These are phyloP conservation scores for Gaeumannomyces tritici DNA, from an alignment of 2,329 filamentous ascomycete genomes.

Conservation along the genomic window DNA sequence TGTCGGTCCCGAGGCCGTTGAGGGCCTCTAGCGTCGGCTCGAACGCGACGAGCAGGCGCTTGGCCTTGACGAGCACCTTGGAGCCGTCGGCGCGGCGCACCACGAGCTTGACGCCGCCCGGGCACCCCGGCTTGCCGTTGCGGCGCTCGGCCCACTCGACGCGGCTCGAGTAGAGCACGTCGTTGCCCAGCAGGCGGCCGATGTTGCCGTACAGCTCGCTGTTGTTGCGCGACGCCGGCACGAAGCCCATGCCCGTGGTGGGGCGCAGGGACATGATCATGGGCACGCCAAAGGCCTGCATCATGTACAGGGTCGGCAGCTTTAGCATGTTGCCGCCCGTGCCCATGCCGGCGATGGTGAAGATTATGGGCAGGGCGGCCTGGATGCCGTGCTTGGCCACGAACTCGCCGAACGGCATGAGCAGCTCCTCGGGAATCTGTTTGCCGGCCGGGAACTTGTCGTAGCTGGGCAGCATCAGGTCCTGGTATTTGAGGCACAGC, in stretches of 20 bases:
- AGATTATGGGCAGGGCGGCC: slow-evolving; percentile 29
- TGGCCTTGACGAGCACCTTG: slow-evolving; percentile 19
- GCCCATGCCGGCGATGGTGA: slow-evolving; percentile 29
- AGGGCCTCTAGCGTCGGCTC: slow-evolving; percentile 22
- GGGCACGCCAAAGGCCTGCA: slow-evolving; percentile 28
- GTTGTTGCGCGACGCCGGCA: slow-evolving; percentile 23
- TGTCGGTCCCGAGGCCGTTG: slow-evolving; percentile 21
- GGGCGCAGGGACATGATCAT: slow-evolving; percentile 21
- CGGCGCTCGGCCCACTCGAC: slow-evolving; percentile 17
- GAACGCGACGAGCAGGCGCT: slow-evolving; percentile 24
- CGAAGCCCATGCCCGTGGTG: slow-evolving; percentile 18
- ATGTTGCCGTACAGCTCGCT: slow-evolving; percentile 30
- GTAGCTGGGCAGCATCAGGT: slow-evolving; percentile 23
- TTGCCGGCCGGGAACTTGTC: slow-evolving; percentile 30
- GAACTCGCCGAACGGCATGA: slow-evolving; percentile 37
- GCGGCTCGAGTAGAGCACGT: slow-evolving; percentile 25
- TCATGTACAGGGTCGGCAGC: slow-evolving; percentile 32
- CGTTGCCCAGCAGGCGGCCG: slow-evolving; percentile 20
- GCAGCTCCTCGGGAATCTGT: slow-evolving; percentile 33
- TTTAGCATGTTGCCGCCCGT: slow-evolving; percentile 32
- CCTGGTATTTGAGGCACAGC: slow-evolving; percentile 19
- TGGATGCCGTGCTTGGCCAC: slow-evolving; percentile 35
- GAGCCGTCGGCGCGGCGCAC: slow-evolving; percentile 15
- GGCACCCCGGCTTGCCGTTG: no score
- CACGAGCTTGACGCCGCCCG: slow-evolving; percentile 17